phyloP scores from a whole-genome alignment of 257 asterid genomes.

The Solanum clarkiae region DNA sequence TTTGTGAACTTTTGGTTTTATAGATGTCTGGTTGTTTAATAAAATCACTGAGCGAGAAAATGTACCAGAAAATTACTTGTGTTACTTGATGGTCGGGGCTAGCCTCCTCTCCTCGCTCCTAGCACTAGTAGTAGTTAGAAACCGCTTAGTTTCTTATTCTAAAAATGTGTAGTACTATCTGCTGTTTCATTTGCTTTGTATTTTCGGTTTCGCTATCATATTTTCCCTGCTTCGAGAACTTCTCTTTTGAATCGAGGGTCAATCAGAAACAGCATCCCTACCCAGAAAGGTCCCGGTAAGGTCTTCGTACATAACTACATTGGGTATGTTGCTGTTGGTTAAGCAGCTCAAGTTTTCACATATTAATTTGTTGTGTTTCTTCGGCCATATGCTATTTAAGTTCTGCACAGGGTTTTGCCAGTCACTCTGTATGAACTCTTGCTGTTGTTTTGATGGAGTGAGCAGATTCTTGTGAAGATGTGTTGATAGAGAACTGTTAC shows the following conservation, averaged over 20 bases:
- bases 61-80: neutral
- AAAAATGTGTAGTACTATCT: no score
- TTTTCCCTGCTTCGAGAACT: neutral
- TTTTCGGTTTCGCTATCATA: neutral
- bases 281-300: neutral
- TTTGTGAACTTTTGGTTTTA: neutral
- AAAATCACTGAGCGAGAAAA: neutral
- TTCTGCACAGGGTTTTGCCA: neutral
- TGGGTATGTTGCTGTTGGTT: neutral
- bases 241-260: neutral
- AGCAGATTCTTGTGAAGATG: slow-evolving; percentile 17
- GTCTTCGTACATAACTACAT: neutral
- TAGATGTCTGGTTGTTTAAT: neutral
- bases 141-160: no score
- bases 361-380: neutral
- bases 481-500: slow-evolving; percentile 17
- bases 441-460: neutral
- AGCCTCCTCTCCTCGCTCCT: no score
- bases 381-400: neutral
- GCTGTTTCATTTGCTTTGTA: no score
- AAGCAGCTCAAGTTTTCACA: neutral
- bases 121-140: neutral
- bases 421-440: neutral
- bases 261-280: neutral
- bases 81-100: neutral